phyloP scores from a whole-genome alignment of 2,329 filamentous ascomycete genomes.

The Neophaeococcomyces aloes region DNA sequence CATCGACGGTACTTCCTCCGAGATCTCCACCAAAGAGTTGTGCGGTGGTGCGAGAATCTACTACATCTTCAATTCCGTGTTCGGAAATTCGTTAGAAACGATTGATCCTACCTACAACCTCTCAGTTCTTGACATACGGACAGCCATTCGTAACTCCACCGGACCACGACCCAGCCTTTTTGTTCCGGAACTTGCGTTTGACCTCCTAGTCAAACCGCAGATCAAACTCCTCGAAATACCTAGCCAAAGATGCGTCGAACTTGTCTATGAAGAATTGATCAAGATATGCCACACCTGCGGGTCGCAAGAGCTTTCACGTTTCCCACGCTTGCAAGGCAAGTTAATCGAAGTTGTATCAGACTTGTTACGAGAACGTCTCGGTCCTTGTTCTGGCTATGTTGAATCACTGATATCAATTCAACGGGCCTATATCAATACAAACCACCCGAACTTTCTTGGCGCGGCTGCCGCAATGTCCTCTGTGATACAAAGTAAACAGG shows the following conservation, averaged over 20 bases:
- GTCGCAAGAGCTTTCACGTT: constrained; percentile 83
- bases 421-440: constrained; percentile 97
- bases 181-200: constrained; percentile 94
- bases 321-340: constrained; percentile 86
- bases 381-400: constrained; percentile 80
- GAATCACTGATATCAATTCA: constrained; percentile 96
- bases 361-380: constrained; percentile 79
- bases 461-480: constrained; percentile 96
- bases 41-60: constrained; percentile 93
- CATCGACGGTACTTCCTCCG: constrained; percentile 94
- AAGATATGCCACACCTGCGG: constrained; percentile 99
- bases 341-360: constrained; percentile 98
- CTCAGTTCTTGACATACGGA: constrained; percentile 87
- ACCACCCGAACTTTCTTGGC: constrained; percentile 96
- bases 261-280: constrained; percentile 97
- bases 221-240: constrained; percentile 94
- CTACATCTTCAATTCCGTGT: constrained; percentile 98
- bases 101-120: constrained; percentile 95
- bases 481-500: constrained; percentile 88
- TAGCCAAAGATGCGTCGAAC: constrained; percentile 89
- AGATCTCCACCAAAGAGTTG: constrained; percentile 96
- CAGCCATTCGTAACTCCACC: constrained; percentile 94
- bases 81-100: constrained; percentile 88
- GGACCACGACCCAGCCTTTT: constrained; percentile 91
- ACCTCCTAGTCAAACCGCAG: constrained; percentile 93